Percentiles rank a stretch among this genome's conserved stretches.
Evolutionary conservation across 257 asterid genomes (phyloP).

Genomic region (Solanum arcanum): DNA sequence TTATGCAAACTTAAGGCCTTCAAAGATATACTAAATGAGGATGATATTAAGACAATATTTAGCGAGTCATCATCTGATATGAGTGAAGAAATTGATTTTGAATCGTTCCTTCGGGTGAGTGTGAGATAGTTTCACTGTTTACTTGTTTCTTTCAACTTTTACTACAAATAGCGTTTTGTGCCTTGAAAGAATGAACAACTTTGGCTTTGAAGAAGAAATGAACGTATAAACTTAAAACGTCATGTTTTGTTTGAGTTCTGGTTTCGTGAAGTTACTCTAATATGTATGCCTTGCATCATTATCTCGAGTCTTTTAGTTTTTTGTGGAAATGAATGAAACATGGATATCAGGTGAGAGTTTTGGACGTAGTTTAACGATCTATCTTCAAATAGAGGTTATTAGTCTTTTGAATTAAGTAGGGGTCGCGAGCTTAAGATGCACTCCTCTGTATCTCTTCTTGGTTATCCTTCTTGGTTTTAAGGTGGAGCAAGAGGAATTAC

Average conservation of each 20-base stretch:
- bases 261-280: background rate
- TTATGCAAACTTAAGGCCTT: constrained; percentile 55
- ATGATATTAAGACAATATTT: constrained; percentile 47
- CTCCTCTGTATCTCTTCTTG: background rate
- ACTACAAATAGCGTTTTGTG: background rate
- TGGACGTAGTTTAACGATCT: background rate
- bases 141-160: background rate
- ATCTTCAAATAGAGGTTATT: background rate
- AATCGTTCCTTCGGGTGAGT: constrained; percentile 64
- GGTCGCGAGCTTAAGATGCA: background rate
- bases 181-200: background rate
- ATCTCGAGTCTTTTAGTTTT: background rate
- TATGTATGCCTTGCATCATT: background rate
- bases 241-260: background rate
- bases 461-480: background rate
- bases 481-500: background rate
- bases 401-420: background rate
- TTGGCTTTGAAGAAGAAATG: background rate
- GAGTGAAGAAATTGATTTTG: constrained; percentile 60
- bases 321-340: background rate
- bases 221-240: background rate
- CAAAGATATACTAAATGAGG: constrained; percentile 25
- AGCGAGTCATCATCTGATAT: constrained; percentile 37
- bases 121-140: background rate
- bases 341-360: background rate